phyloP scores from a whole-genome alignment of 306 rosid genomes.

The Fragaria vesca region DNA sequence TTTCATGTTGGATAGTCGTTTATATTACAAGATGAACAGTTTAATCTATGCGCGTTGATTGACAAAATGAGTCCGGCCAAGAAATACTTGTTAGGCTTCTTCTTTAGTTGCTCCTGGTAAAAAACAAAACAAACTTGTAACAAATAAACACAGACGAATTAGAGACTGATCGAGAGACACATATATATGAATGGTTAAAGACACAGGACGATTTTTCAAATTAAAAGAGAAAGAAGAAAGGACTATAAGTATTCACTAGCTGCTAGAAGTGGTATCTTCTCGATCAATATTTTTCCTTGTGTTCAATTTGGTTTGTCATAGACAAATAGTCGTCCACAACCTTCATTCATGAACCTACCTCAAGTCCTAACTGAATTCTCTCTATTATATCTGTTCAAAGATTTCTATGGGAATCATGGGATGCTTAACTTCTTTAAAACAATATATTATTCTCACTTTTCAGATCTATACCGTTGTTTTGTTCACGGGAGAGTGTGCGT shows the following conservation, averaged over 20 bases:
- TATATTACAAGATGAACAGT: no score
- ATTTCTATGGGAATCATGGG: not conserved
- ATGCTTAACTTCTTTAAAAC: not conserved
- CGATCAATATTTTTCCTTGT: not conserved
- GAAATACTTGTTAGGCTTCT: not conserved
- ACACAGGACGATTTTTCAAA: conserved; percentile 10
- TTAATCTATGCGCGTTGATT: not conserved
- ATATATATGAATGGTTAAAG: not conserved
- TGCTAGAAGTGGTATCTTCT: not conserved
- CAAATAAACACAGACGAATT: not conserved
- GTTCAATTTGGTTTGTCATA: not conserved
- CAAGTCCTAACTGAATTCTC: not conserved
- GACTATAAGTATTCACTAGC: not conserved
- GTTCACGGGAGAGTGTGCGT: conserved; percentile 3
- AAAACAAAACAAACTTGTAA: not conserved
- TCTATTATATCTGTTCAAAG: not conserved
- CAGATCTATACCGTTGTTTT: conserved; percentile 6
- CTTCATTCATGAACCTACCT: not conserved
- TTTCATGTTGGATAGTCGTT: no score
- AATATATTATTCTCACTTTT: not conserved
- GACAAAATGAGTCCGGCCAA: not conserved
- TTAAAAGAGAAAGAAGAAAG: not conserved
- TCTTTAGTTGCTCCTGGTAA: not conserved
- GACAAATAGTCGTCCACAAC: not conserved
- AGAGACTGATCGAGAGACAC: not conserved